Conservation (phyloP, 2,329 filamentous ascomycete species). For the Apiospora arundinis region DNA sequence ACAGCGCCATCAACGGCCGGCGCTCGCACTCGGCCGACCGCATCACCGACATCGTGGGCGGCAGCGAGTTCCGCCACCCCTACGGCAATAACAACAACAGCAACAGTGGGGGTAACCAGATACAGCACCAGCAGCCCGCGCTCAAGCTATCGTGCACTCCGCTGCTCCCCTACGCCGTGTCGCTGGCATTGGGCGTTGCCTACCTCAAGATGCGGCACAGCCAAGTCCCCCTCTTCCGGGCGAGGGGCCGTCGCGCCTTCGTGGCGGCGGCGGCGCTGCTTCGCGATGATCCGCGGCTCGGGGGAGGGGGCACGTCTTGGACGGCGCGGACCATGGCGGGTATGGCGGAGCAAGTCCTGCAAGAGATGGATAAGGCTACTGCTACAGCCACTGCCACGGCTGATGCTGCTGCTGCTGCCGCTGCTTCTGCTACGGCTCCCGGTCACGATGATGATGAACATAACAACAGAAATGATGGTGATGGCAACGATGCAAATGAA, state of each 20-base stretch:
- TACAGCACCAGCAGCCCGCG: conserved; percentile 31
- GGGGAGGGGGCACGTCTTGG: conserved; percentile 63
- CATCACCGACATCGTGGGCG: conserved; percentile 59
- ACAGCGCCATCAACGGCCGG: conserved; percentile 59
- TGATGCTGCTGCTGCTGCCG: neutral
- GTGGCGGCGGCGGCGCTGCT: conserved; percentile 60
- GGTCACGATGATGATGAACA: neutral
- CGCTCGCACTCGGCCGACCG: conserved; percentile 64
- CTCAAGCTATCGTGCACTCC: conserved; percentile 56
- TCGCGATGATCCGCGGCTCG: conserved; percentile 37
- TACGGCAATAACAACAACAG: neutral
- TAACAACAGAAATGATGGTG: neutral
- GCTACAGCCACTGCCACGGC: neutral
- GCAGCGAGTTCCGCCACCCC: conserved; percentile 47
- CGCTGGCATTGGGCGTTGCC: conserved; percentile 65
- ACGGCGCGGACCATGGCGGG: conserved; percentile 61
- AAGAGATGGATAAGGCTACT: conserved; percentile 60
- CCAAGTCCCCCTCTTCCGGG: conserved; percentile 63
- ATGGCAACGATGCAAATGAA: neutral
- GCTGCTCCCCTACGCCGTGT: conserved; percentile 66
- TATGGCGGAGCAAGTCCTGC: conserved; percentile 60
- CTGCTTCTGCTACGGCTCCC: too few species aligned
- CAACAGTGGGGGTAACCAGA: neutral
- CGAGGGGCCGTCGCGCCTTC: conserved; percentile 61
- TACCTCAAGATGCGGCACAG: conserved; percentile 70